Evolutionary conservation across 1,139 yeast genomes (phyloP).

Genomic region (Debaryomyces coudertii): DNA sequence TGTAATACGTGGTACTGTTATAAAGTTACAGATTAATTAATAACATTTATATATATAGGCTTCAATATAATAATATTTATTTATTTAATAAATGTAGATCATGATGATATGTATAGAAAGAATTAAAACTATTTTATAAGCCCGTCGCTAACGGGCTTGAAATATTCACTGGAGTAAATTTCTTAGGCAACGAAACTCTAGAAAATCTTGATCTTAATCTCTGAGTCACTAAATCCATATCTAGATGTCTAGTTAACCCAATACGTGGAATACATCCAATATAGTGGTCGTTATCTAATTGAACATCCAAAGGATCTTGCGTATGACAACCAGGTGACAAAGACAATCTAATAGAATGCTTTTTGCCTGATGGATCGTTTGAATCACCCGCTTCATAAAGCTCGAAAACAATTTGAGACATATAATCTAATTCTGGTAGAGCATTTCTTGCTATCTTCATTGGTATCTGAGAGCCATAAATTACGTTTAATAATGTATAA

Average conservation of each 20-base stretch:
- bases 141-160: constrained; percentile 60
- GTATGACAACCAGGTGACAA: constrained; percentile 98
- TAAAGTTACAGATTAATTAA: neutral
- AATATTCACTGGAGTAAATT: constrained; percentile 86
- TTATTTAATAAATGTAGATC: neutral
- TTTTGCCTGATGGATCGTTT: constrained; percentile 61
- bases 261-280: constrained; percentile 94
- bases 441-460: constrained; percentile 94
- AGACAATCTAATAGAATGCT: constrained; percentile 84
- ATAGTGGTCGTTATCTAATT: constrained; percentile 93
- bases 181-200: constrained; percentile 88
- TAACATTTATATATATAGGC: neutral
- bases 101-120: neutral
- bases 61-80: constrained; percentile 2
- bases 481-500: constrained; percentile 85
- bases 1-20: constrained; percentile 11
- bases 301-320: constrained; percentile 95
- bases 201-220: constrained; percentile 80
- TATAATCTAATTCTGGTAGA: constrained; percentile 91
- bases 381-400: constrained; percentile 80
- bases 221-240: constrained; percentile 85
- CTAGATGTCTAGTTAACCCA: constrained; percentile 88
- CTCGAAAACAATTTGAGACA: constrained; percentile 94
- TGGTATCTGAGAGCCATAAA: constrained; percentile 93
- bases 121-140: constrained; percentile 14